Conservation (phyloP, 805 yeast genomes). For the Grigorovia yakushimaensis region DNA sequence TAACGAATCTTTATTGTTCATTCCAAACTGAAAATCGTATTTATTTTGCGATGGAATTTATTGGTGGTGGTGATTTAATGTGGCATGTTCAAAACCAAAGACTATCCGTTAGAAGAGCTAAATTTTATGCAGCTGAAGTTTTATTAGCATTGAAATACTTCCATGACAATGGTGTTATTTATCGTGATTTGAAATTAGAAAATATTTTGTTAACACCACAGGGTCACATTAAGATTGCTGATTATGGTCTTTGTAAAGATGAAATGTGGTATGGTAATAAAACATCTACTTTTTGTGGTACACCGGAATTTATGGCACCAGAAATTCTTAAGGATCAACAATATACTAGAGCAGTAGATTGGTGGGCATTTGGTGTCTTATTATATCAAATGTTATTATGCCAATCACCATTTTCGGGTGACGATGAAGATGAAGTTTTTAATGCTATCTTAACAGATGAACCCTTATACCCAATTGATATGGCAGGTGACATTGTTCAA, state of each 20-base stretch:
- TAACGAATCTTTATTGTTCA: constrained; percentile 83
- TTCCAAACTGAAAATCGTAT: constrained; percentile 97
- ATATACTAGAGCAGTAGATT: constrained; percentile 90
- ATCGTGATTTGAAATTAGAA: constrained; percentile 92
- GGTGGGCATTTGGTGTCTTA: constrained; percentile 99
- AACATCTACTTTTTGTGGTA: constrained; percentile 94
- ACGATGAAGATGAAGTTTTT: constrained; percentile 92
- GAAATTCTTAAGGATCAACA: constrained; percentile 89
- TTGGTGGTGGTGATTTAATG: constrained; percentile 97
- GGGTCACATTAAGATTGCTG: constrained; percentile 95
- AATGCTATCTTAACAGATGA: constrained; percentile 95
- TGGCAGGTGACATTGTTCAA: constrained; percentile 95
- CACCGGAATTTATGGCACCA: constrained; percentile 99
- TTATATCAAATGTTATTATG: constrained; percentile 93
- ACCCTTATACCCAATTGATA: constrained; percentile 90
- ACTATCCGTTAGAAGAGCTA: constrained; percentile 84
- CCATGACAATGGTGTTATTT: constrained; percentile 92
- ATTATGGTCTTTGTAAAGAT: constrained; percentile 95
- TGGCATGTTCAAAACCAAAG: constrained; percentile 95
- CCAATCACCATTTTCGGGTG: constrained; percentile 96
- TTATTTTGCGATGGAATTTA: constrained; percentile 96
- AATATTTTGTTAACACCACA: constrained; percentile 79
- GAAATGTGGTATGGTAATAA: constrained; percentile 78
- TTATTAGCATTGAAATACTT: constrained; percentile 81
- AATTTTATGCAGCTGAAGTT: constrained; percentile 96